phyloP scores from a whole-genome alignment of 495 filamentous ascomycete genomes.

The Podospora anserina region DNA sequence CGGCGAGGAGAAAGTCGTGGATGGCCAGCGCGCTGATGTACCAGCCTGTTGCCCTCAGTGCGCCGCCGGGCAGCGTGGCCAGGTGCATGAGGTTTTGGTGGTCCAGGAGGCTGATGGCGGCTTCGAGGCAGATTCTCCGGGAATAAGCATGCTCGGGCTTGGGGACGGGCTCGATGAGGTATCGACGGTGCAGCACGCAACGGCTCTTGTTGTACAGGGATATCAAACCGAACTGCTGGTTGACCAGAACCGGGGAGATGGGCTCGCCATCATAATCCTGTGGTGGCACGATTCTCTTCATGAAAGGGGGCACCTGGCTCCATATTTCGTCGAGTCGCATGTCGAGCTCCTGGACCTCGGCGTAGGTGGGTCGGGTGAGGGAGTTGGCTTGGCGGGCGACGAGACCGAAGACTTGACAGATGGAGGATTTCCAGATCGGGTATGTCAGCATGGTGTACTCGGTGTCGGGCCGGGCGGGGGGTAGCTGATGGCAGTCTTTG shows the following conservation, averaged over 20 bases:
- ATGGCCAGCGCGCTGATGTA: constrained; percentile 42
- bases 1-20: constrained; percentile 50
- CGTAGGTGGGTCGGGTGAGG: constrained; percentile 50
- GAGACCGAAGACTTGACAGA: constrained; percentile 38
- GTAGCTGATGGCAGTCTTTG: constrained; percentile 41
- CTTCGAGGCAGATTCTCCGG: constrained; percentile 61
- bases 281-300: constrained; percentile 53
- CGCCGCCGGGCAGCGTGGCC: constrained; percentile 39
- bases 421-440: constrained; percentile 43
- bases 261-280: constrained; percentile 52
- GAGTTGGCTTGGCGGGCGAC: constrained; percentile 42
- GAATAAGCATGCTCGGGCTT: constrained; percentile 66
- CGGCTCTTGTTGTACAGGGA: constrained; percentile 71
- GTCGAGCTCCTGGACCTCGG: constrained; percentile 66
- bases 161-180: constrained; percentile 55
- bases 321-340: constrained; percentile 56
- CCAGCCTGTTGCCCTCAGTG: constrained; percentile 40
- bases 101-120: constrained; percentile 60
- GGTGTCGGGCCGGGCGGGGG: constrained; percentile 39
- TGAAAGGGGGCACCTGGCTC: constrained; percentile 53
- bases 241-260: constrained; percentile 61
- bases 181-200: constrained; percentile 71
- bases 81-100: constrained; percentile 41
- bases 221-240: constrained; percentile 67
- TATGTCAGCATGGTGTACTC: constrained; percentile 51